Evolutionary conservation across 2,329 filamentous ascomycete species (phyloP).

Genomic region (Sporothrix brasiliensis): DNA sequence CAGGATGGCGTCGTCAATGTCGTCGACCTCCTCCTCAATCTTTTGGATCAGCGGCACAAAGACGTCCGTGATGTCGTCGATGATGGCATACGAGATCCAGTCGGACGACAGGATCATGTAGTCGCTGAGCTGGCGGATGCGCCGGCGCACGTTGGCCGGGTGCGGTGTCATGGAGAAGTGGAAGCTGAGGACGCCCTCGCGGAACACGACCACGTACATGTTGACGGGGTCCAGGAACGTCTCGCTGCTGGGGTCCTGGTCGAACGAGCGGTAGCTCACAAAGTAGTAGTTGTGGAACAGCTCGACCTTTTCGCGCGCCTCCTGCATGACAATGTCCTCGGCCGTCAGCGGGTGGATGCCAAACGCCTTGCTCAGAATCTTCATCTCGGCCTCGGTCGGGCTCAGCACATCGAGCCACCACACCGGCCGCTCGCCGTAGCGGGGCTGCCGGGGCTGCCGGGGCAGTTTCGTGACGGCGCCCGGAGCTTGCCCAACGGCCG

Average conservation of each 20-base stretch:
- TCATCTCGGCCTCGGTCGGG: constrained; percentile 95
- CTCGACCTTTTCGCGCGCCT: constrained; percentile 96
- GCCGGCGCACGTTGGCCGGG: constrained; percentile 89
- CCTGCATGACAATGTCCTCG: constrained; percentile 96
- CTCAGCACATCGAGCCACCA: constrained; percentile 96
- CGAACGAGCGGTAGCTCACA: constrained; percentile 96
- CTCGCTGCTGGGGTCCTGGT: constrained; percentile 87
- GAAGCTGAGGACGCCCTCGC: constrained; percentile 92
- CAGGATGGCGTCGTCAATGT: constrained; percentile 91
- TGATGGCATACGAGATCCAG: constrained; percentile 98
- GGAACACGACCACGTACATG: constrained; percentile 96
- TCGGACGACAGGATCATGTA: constrained; percentile 91
- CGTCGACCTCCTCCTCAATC: constrained; percentile 95
- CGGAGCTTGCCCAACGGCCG: background rate
- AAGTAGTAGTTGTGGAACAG: constrained; percentile 98
- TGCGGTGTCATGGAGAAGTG: constrained; percentile 97
- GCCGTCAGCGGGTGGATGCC: constrained; percentile 93
- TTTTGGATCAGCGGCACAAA: constrained; percentile 89
- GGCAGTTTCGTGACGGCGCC: background rate
- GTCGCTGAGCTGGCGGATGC: constrained; percentile 90
- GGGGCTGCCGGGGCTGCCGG: constrained; percentile 42
- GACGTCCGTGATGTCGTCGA: constrained; percentile 97
- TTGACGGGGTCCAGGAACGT: constrained; percentile 94
- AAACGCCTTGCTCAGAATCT: constrained; percentile 86
- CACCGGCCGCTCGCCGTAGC: constrained; percentile 80